A percentile compares a stretch with the other conserved stretches of the same genome.
phyloP scores from a whole-genome alignment of 179 eudicot genomes.

The Sideroxylon spinosum region DNA sequence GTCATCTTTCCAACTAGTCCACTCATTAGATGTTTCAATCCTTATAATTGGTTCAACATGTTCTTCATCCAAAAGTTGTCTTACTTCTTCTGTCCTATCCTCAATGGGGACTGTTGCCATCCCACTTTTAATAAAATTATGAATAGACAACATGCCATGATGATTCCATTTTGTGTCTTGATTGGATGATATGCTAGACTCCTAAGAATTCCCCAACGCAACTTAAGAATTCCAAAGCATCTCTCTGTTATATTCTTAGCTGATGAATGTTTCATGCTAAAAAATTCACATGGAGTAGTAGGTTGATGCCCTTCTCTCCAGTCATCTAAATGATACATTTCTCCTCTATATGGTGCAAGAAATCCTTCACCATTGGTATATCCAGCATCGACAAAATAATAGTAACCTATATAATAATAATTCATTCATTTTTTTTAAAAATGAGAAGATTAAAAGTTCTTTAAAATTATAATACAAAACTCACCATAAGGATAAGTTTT shows the following conservation, averaged over 20 bases:
- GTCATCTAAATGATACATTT: constrained; percentile 14
- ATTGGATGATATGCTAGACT: background rate
- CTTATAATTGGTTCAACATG: too few species aligned
- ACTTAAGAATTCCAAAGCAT: background rate
- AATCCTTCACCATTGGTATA: constrained; percentile 18
- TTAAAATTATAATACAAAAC: too few species aligned
- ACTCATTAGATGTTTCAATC: background rate
- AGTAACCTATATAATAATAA: background rate
- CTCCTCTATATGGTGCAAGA: constrained; percentile 18
- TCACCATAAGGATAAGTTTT: too few species aligned
- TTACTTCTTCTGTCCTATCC: background rate
- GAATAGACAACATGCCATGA: background rate
- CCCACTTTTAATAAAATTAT: background rate
- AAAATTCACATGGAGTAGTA: constrained; percentile 11
- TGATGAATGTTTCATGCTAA: constrained; percentile 15
- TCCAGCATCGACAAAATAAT: constrained; percentile 13
- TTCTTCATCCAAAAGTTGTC: background rate
- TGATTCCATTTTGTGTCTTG: background rate
- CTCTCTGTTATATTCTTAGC: background rate
- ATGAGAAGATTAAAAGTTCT: too few species aligned
- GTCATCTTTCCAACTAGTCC: background rate
- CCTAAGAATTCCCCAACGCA: background rate
- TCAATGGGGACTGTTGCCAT: background rate
- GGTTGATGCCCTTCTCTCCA: constrained; percentile 17
- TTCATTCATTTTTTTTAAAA: background rate